Evolutionary conservation across 306 rosid genomes (phyloP), one percentile per base, ranked within the genome.

Genomic region (Casuarina equisetifolia): DNA sequence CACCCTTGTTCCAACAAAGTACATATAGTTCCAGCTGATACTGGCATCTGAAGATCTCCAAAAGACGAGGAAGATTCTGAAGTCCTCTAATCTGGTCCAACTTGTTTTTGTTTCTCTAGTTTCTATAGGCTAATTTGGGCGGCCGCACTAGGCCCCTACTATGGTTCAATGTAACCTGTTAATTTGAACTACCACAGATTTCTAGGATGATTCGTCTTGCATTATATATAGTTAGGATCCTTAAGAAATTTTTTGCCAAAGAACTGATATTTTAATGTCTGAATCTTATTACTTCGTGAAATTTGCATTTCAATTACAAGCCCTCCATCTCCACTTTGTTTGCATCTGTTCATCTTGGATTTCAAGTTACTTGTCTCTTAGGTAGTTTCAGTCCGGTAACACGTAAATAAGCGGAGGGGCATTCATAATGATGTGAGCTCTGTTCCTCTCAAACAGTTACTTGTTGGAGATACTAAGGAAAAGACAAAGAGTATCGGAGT

Each of bases 1-100:
- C 80, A 70, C 61, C 43, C 62, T 78, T 67, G 76, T 40, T 75
- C 64, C 63, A 82, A 78, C 76, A 54, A 74, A 86, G 96, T 91
- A 88, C 85, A 92, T 89, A 89, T 80, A 86, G 82, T 87, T 74
- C 79, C 82, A 84, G 87, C 85, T 82, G 89, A 85, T 87, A 82
- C 86, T 70, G 81, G 86, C 72, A 55, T 69, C 72, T 78, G 75
- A 75, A 61, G 53, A 82, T 84, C 77, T 76, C 85, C 79, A 69
- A 82, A 79, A 74, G 85, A 72, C 76, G 71, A 75, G 87, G 25
- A 72, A 82, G 73, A 85, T 86, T 81, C 85, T 79, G 76, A 84
- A 86, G 82, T 86, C 36, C 51, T 72, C 79, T 77, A 77, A 75
- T 82, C 67, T 85, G 80, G 74, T 48, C 63, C 81, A 74, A 72